Evolutionary conservation across 208 protist species (phyloP).

Genomic region (Leishmania arabica): DNA sequence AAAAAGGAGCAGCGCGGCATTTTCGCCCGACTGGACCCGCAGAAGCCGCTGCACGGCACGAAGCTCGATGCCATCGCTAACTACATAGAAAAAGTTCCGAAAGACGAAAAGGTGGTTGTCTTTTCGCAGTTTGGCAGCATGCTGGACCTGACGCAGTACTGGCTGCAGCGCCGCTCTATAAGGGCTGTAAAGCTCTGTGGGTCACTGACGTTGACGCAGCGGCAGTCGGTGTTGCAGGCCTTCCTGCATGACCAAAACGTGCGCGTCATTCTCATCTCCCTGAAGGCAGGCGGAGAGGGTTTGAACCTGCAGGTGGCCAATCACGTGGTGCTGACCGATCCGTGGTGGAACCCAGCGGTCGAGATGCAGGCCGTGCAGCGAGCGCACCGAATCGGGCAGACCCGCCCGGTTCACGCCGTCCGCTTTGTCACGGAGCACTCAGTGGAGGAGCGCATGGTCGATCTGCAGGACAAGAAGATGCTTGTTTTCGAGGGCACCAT

Average conservation of each 20-base stretch:
- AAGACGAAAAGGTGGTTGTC: slow-evolving; percentile 92
- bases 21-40: slow-evolving; percentile 68
- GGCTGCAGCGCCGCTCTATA: slow-evolving; percentile 75
- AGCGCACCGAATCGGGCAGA: slow-evolving; percentile 99
- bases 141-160: slow-evolving; percentile 94
- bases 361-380: slow-evolving; percentile 98
- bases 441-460: slow-evolving; percentile 92
- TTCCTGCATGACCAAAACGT: slow-evolving; percentile 86
- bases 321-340: slow-evolving; percentile 98
- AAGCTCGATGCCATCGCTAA: slow-evolving; percentile 91
- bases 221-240: slow-evolving; percentile 80
- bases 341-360: slow-evolving; percentile 98
- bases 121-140: slow-evolving; percentile 97
- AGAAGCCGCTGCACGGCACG: slow-evolving; percentile 82
- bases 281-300: slow-evolving; percentile 98
- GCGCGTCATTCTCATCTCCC: slow-evolving; percentile 97
- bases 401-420: slow-evolving; percentile 95
- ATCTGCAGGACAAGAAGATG: slow-evolving; percentile 95
- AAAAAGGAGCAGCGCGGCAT: slow-evolving; percentile 64
- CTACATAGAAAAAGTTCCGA: slow-evolving; percentile 73
- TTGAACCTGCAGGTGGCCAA: slow-evolving; percentile 98
- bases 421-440: slow-evolving; percentile 95
- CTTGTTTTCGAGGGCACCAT: slow-evolving; percentile 93
- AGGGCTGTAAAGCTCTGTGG: slow-evolving; percentile 92
- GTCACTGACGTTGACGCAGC: slow-evolving; percentile 82